phyloP scores from a whole-genome alignment of 371 early-diverging fungal genomes.

The Rhizomucor miehei region DNA sequence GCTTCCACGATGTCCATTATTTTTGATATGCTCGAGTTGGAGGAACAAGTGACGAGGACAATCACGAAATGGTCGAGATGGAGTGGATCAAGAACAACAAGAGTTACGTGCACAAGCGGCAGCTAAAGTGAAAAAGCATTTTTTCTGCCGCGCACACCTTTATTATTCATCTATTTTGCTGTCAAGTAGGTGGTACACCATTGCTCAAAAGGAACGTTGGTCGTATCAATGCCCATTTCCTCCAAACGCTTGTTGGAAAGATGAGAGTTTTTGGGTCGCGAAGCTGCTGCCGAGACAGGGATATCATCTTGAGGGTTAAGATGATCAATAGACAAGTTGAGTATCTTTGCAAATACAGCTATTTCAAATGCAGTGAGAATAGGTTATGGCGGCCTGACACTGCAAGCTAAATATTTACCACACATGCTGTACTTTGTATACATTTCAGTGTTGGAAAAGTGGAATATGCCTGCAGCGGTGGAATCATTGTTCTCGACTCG shows the following conservation, averaged over 20 bases:
- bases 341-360: constrained; percentile 51
- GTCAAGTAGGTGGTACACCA: constrained; percentile 43
- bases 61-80: too few species aligned
- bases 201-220: constrained; percentile 49
- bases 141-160: too few species aligned
- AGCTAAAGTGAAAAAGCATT: too few species aligned
- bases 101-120: too few species aligned
- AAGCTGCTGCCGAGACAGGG: constrained; percentile 47
- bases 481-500: constrained; percentile 4
- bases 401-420: constrained; percentile 31
- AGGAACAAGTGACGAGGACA: too few species aligned
- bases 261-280: constrained; percentile 64
- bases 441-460: constrained; percentile 63
- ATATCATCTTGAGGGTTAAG: constrained; percentile 43
- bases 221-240: constrained; percentile 48
- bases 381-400: too few species aligned
- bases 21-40: too few species aligned
- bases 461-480: constrained; percentile 59
- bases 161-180: too few species aligned
- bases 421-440: constrained; percentile 83
- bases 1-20: constrained; percentile 18
- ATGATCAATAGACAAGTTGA: constrained; percentile 51
- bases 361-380: too few species aligned
- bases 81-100: constrained; percentile 1
- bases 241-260: constrained; percentile 57